These are phyloP conservation scores for Penicillium robsamsonii DNA, from an alignment of 495 filamentous ascomycete species.

Conservation along the genomic window DNA sequence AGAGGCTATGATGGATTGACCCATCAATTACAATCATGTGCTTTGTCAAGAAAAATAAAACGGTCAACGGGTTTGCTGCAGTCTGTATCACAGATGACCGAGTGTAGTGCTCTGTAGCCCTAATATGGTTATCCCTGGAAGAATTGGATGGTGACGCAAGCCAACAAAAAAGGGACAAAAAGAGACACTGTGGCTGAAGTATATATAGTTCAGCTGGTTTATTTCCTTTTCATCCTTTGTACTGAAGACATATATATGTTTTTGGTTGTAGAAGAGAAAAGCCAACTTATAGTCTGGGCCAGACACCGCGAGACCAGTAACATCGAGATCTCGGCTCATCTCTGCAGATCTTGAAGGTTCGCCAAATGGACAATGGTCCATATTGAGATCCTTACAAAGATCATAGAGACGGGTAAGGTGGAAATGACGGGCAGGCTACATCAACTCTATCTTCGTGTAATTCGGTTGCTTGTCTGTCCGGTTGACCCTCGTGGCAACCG, in stretches of 20 bases:
- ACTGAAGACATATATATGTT: neutral
- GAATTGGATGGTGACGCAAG: slow-evolving; percentile 8
- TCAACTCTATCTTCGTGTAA: slow-evolving; percentile 31
- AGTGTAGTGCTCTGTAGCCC: slow-evolving; percentile 4
- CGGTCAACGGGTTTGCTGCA: slow-evolving; percentile 14
- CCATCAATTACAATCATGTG: slow-evolving; percentile 10
- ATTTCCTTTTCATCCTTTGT: neutral
- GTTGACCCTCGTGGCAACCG: slow-evolving; percentile 18
- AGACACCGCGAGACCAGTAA: slow-evolving; percentile 8
- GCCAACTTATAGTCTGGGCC: neutral
- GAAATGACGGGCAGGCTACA: slow-evolving; percentile 25
- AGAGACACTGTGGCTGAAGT: neutral
- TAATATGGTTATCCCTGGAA: slow-evolving; percentile 11
- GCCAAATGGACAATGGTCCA: neutral
- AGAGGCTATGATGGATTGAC: neutral
- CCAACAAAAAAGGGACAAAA: neutral
- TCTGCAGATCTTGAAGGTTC: slow-evolving; percentile 18
- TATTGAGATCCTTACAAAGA: slow-evolving; percentile 1
- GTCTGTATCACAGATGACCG: slow-evolving; percentile 3
- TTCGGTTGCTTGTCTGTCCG: slow-evolving; percentile 3
- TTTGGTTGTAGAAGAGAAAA: neutral
- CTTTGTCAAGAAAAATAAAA: slow-evolving; percentile 1
- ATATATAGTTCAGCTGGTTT: neutral
- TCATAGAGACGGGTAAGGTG: slow-evolving; percentile 5
- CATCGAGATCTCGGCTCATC: slow-evolving; percentile 4